Evolutionary conservation across 495 filamentous ascomycete species (phyloP), one percentile per base, ranked within the genome.

Genomic region (Aspergillus sclerotioniger): DNA sequence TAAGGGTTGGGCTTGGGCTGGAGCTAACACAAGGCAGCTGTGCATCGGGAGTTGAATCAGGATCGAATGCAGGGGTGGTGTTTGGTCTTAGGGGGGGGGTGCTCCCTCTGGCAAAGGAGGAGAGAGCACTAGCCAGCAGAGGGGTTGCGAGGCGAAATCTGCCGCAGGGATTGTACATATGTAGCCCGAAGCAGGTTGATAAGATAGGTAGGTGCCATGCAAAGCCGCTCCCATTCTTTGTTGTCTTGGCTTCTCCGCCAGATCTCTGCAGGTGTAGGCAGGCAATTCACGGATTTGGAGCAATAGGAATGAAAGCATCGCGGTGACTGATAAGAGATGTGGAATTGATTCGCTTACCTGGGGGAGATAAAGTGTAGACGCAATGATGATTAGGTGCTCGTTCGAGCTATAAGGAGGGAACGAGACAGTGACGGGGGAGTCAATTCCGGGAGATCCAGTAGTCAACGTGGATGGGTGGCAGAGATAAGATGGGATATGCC

Each of bases 271-370:
- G 43, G 55, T 28, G 46, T 32, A 28, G 19, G 21, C 35, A 17
- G 33, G 45, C 33, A 55, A 28, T 13, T 60, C 46, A 51, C 6
- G 16, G 19, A 13, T 13, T 51, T 53, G 50, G 17, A 25, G 35
- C 31, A 19, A 16, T n/a, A 12, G n/a, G 33, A 35, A 31, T 41
- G 49, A 49, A 31, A 32, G 46, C 46, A 29, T 16, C 15, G 16
- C 6, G 43, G 41, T 8, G 41, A 35, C 33, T 39, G 35, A 46
- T 52, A 33, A 44, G 29, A 15, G 37, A 17, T 13, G 13, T n/a
- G n/a, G 10, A 37, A n/a, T 31, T 16, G 39, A 53, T 13, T 53
- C 25, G 54, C 62, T 56, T 49, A 64, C 62, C 54, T 49, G 43
- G 44, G 54, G 53, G 28, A 29, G 20, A 57, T 21, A 46, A 52